Evolutionary conservation across 768 basidiomycete species (phyloP), one percentile per base, ranked within the genome.

Genomic region (Hericium erinaceus): DNA sequence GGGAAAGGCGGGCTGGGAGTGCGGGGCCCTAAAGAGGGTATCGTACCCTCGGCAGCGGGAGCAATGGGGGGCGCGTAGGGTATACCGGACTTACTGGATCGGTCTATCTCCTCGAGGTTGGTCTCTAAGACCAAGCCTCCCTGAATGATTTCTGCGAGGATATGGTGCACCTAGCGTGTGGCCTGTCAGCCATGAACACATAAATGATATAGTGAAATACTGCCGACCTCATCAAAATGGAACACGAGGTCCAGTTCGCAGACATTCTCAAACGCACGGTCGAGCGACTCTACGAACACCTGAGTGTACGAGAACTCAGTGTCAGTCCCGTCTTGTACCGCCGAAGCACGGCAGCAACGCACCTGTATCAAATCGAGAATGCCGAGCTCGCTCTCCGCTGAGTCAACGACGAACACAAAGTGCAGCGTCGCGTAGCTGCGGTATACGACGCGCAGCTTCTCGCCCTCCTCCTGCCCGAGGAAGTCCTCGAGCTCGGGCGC

Each of bases 191-290:
- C 44, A 48, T n/a, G 13, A 18, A 53, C 46, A 18, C 1, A 37
- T 9, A 37, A 8, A 11, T 28, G 20, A 52, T 13, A 13, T 3
- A 39, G 15, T 4, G 2, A 41, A 44, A 11, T 12, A 10, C 52
- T 37, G 62, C 79, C 37, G 63, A 92, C 95, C 79, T 98, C 94
- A 69, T 98, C 97, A 66, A 98, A 99, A 70, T 98, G 95, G 70
- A 98, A 99, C 53, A 99, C 95, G 12, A 99, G 79, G 70, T 99
- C 97, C 48, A 99, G 77, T 70, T 99, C 97, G 72, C 97, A 98
- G 0, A 99, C 97, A 66, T 98, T 98, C 75, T 97, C 93, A 68
- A 98, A 99, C 15, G 92, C 85, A 39, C 93, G 79, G 71, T 99
- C 97, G 39, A 99, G 78, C 3, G 92, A 87, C 74, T 99, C 97